A percentile compares a stretch with the other conserved stretches of the same genome.
phyloP scores from a whole-genome alignment of 352 stramenopile genomes.

The Pythium oligandrum region DNA sequence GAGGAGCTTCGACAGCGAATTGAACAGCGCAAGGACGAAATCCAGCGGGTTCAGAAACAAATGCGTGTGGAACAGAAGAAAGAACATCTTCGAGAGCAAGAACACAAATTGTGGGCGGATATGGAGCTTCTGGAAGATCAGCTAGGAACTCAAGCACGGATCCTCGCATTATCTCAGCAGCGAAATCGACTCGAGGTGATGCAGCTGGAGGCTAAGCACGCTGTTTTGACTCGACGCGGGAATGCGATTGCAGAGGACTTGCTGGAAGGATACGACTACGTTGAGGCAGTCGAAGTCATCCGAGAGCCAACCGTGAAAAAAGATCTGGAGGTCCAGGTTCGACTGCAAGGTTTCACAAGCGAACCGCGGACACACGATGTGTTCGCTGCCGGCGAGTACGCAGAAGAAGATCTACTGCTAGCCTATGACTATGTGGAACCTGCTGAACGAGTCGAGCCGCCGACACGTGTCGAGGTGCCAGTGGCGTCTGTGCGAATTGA shows the following conservation, averaged over 20 bases:
- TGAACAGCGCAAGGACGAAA: slow-evolving; percentile 34
- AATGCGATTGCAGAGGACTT: slow-evolving; percentile 13
- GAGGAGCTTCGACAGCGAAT: slow-evolving; percentile 41
- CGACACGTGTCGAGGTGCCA: too few species aligned
- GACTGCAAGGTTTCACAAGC: neutral
- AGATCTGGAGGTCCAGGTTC: slow-evolving; percentile 19
- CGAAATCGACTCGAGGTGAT: slow-evolving; percentile 43
- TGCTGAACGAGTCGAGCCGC: neutral
- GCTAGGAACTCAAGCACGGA: slow-evolving; percentile 31
- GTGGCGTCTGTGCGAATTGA: too few species aligned
- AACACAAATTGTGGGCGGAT: slow-evolving; percentile 39
- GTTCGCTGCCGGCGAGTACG: neutral
- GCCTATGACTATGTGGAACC: slow-evolving; percentile 21
- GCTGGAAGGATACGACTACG: slow-evolving; percentile 17
- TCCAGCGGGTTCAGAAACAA: slow-evolving; percentile 37
- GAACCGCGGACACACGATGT: slow-evolving; percentile 2
- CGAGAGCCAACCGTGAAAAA: slow-evolving; percentile 10
- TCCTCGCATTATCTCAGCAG: slow-evolving; percentile 34
- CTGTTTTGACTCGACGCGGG: neutral
- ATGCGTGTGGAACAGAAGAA: slow-evolving; percentile 48
- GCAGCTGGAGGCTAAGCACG: slow-evolving; percentile 33
- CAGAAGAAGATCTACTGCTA: slow-evolving; percentile 10
- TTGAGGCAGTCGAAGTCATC: slow-evolving; percentile 14
- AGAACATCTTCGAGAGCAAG: slow-evolving; percentile 32
- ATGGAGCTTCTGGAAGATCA: slow-evolving; percentile 40